These are phyloP conservation scores for Populus hybrid DNA, from an alignment of 441 rosid species.

Conservation along the genomic window DNA sequence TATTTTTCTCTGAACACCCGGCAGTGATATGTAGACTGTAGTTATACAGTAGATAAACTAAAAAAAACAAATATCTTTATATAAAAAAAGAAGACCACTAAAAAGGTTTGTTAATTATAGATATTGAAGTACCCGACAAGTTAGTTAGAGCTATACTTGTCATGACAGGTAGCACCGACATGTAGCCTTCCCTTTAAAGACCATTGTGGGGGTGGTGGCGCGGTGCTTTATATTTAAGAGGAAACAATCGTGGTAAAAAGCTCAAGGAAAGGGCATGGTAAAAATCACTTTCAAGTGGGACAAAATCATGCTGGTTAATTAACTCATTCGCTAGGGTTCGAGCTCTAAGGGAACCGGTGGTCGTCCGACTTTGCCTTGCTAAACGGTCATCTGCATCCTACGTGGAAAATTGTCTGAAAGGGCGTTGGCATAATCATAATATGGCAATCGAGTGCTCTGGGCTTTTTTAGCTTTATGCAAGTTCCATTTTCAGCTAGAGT, in stretches of 20 bases:
- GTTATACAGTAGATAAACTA: background rate
- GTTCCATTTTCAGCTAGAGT: too few species aligned
- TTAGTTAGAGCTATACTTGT: slow-evolving; percentile 1
- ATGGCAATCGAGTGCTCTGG: too few species aligned
- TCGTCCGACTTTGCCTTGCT: background rate
- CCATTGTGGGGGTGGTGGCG: background rate
- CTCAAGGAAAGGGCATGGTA: background rate
- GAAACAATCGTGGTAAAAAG: background rate
- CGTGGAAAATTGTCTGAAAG: too few species aligned
- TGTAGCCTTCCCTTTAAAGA: background rate
- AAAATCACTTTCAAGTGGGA: background rate
- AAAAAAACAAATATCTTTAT: too few species aligned
- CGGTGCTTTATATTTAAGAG: background rate
- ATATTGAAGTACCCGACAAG: background rate
- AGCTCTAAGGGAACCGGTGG: background rate
- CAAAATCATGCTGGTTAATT: slow-evolving; percentile 3
- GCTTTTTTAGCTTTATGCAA: too few species aligned
- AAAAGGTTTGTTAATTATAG: background rate
- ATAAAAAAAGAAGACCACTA: background rate
- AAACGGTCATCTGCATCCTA: background rate
- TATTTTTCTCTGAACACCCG: background rate
- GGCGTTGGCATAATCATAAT: too few species aligned
- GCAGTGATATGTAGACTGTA: background rate
- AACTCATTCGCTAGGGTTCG: background rate
- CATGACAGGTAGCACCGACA: background rate